Evolutionary conservation across 192 early-diverging fungal genomes (phyloP).

Genomic region (Spizellomyces sp.): DNA sequence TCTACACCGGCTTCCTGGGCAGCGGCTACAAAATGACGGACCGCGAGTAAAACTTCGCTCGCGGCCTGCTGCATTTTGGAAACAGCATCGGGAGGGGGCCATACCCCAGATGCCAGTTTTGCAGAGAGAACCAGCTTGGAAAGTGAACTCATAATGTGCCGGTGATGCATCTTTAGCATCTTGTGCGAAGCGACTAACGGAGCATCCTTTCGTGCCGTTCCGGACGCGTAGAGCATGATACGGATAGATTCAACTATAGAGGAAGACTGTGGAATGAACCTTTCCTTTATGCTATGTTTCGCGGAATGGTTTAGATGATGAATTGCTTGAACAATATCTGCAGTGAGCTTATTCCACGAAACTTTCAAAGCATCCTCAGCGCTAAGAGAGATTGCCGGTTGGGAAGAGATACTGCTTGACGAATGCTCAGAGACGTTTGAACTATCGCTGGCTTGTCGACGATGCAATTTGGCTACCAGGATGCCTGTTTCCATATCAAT

Average conservation of each 20-base stretch:
- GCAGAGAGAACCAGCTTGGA: conserved; percentile 45
- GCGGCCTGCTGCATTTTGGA: conserved; percentile 73
- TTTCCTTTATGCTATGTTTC: conserved; percentile 43
- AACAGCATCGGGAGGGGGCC: conserved; percentile 68
- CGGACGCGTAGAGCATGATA: conserved; percentile 51
- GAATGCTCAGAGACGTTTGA: conserved; percentile 11
- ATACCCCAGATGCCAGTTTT: conserved; percentile 49
- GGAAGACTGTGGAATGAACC: conserved; percentile 42
- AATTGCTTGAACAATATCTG: conserved; percentile 45
- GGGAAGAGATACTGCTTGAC: background rate
- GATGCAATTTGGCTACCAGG: conserved; percentile 44
- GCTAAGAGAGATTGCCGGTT: background rate
- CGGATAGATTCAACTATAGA: conserved; percentile 54
- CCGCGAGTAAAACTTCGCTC: conserved; percentile 73
- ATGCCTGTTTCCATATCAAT: conserved; percentile 42
- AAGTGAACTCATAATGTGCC: conserved; percentile 67
- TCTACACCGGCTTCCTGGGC: conserved; percentile 60
- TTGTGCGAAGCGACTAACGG: conserved; percentile 48
- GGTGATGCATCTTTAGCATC: conserved; percentile 69
- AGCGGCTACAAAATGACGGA: conserved; percentile 72
- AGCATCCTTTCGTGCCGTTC: conserved; percentile 40
- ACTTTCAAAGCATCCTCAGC: background rate
- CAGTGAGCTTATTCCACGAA: conserved; percentile 46
- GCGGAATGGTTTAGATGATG: conserved; percentile 40
- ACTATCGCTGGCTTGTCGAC: conserved; percentile 15